phyloP scores from a whole-genome alignment of 2,329 filamentous ascomycete genomes.

The Epichloe typhina region DNA sequence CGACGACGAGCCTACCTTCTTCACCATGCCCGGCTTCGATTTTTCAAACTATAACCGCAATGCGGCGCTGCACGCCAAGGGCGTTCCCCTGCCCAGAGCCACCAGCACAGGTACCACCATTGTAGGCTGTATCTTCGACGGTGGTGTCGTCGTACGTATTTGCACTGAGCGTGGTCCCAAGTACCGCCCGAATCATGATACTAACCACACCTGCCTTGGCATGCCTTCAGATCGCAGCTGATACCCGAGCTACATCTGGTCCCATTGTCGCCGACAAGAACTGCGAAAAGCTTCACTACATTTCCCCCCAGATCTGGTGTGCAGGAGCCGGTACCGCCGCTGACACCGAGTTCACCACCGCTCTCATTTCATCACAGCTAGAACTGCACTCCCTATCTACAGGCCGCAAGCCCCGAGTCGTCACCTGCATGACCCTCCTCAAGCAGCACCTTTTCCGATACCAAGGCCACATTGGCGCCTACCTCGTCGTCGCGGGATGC shows the following conservation, averaged over 20 bases:
- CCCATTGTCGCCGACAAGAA: constrained; percentile 99
- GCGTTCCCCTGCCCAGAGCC: constrained; percentile 91
- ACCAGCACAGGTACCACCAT: constrained; percentile 98
- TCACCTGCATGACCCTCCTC: constrained; percentile 98
- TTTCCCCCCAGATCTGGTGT: constrained; percentile 99
- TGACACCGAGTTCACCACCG: constrained; percentile 97
- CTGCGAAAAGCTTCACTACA: constrained; percentile 99
- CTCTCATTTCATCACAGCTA: constrained; percentile 95
- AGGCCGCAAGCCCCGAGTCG: constrained; percentile 89
- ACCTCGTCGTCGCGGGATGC: constrained; percentile 91
- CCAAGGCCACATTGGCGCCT: constrained; percentile 95
- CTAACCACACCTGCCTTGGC: background rate
- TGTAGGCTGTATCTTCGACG: constrained; percentile 92
- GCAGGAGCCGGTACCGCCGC: constrained; percentile 94
- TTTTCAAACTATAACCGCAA: constrained; percentile 99
- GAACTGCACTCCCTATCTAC: constrained; percentile 95
- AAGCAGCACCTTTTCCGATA: constrained; percentile 99
- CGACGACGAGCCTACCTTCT: constrained; percentile 3
- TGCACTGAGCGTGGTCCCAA: background rate
- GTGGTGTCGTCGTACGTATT: constrained; percentile 73
- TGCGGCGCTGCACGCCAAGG: constrained; percentile 83
- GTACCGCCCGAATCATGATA: background rate
- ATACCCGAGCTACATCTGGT: constrained; percentile 92
- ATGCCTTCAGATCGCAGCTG: constrained; percentile 67
- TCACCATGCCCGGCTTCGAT: constrained; percentile 88